Base-by-base conservation (phyloP, 306 rosid genomes). In the Heteromeles arbutifolia region DNA sequence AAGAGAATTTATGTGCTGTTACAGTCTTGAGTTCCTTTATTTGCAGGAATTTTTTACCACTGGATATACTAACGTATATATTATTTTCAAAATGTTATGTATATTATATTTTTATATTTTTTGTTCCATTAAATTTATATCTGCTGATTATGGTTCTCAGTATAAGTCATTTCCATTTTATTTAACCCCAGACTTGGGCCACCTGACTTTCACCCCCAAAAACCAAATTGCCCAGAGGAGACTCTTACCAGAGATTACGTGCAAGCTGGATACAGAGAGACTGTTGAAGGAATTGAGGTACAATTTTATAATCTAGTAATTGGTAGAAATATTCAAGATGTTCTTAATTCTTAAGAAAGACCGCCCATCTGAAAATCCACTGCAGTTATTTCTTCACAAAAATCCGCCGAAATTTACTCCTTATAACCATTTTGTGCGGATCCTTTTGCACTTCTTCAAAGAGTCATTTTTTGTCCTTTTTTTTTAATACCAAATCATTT, bases 261-360 rank as follows among this genome's bases (percentile, higher is more conserved):
- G 82, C 94, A 72, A 75, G 54, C 78, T 67, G 98, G 98, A 85
- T 94, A 91, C 73, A 88, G 76, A 83, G 98, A 91, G 82, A 94
- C 96, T 17, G 87, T 90, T 70, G 98, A 94, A 78, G 97, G 98
- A 68, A 87, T 94, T 69, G 97, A 93, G 97, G 98, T 93, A 76
- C 70, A 67, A 45, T 76, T 56, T 61, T 65, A 15, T 32, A 48
- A 61, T 52, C 26, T 19, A 41, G 44, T 61, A 48, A 44, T 48
- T 6, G 29, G 21, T 15, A 4, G 29, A 24, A 54, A 31, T 17
- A 37, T 64, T 15, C 9, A 37, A 26, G 34, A 54, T 37, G 58
- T 61, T 44, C 39, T 22, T 70, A 43, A 29, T 59, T 44, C 22
- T 31, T 70, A 31, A 22, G 28, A 63, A 17, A 28, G 18, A 8